Evolutionary conservation across 1,139 yeast species (phyloP).

Genomic region (Diutina neorugosa): DNA sequence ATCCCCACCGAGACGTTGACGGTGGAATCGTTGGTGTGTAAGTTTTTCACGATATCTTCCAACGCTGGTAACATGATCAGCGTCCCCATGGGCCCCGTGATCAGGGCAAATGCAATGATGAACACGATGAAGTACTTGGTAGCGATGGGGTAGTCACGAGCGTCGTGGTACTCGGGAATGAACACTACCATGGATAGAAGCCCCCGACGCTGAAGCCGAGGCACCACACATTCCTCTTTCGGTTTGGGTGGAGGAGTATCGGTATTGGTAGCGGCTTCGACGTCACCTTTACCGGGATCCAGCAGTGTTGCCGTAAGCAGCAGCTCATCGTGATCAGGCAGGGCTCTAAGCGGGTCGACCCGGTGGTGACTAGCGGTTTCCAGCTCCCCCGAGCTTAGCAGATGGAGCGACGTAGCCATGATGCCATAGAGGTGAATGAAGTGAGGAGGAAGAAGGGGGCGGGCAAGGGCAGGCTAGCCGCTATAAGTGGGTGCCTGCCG

Average conservation of each 20-base stretch:
- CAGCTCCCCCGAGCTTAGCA: not conserved
- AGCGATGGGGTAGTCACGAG: slow-evolving; percentile 44
- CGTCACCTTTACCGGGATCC: not conserved
- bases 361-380: not conserved
- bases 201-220: slow-evolving; percentile 27
- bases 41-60: slow-evolving; percentile 39
- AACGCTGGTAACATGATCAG: slow-evolving; percentile 76
- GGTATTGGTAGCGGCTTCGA: not conserved
- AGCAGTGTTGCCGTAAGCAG: not conserved
- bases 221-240: slow-evolving; percentile 4
- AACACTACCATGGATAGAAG: slow-evolving; percentile 38
- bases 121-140: slow-evolving; percentile 46
- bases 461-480: not conserved
- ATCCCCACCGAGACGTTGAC: slow-evolving; percentile 77
- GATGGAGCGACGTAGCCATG: not conserved
- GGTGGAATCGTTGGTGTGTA: slow-evolving; percentile 43
- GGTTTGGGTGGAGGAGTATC: not conserved
- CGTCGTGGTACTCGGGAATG: slow-evolving; percentile 63
- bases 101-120: slow-evolving; percentile 61
- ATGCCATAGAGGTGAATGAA: not conserved
- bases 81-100: slow-evolving; percentile 89
- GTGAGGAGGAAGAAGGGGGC: not conserved
- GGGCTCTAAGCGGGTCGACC: not conserved
- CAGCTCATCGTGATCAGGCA: not conserved
- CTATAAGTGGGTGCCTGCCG: not conserved